Base-by-base conservation (phyloP, 164 flowering plant genomes). In the Vitis rupestris region DNA sequence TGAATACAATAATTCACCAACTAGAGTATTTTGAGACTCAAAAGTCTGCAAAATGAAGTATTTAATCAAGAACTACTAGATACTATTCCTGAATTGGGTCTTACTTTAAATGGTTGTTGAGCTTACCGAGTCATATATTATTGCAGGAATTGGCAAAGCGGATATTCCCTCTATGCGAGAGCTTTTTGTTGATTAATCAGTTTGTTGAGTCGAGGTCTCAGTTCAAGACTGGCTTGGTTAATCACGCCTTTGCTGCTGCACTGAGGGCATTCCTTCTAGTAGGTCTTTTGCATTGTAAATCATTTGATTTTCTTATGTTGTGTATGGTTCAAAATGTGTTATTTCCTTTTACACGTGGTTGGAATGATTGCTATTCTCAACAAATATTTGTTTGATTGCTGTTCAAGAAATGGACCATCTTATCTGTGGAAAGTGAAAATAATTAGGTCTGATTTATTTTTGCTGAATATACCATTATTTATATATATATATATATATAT, bases 211-310 rank as follows among this genome's bases (percentile, higher is more conserved):
- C 91, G 50, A 91, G 93, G 75, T 90, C 98, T 11, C 95, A 93
- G 68, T 96, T 96, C 85, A 89, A 89, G 87, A 87, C 80, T 74
- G 99, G 99, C 56, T 72, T 96, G 62, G 99, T 96, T 57, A 96
- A 91, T 84, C 99, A 96, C 85, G 99, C 98, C 70, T 96, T 96
- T 87, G 97, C 98, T 67, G 96, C 99, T 78, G 97, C 97, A 17
- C 82, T 96, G 27, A 82, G 95, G 74, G 82, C 97, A 53, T 83
- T 93, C 59, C 95, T 96, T 74, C 77, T 96, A 54, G 99, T 96
- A 87, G 62, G 88, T 86, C 63, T 70, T 70, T 68, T 72, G 58
- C 50, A 13, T 72, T 76, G 10, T 52, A 48, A 37, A 48, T 56
- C 17, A 10, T 66, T 44, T 67, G 44, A 19, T 65, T 9, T 14